Conservation (phyloP, 192 early-diverging fungal species). For the Umbelopsis ramanniana region DNA sequence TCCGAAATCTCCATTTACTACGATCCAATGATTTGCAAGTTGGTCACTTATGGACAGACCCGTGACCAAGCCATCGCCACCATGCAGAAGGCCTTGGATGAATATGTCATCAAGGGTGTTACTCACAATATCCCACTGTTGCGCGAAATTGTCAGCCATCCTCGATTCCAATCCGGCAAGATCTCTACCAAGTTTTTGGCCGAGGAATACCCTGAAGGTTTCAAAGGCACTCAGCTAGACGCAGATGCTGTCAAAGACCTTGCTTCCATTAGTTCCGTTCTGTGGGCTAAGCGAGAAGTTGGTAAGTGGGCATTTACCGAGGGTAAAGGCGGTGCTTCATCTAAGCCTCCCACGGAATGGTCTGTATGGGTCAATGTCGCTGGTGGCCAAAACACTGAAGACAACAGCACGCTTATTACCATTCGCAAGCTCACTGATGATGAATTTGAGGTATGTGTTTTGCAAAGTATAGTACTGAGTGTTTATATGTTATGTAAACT, state of each 20-base stretch:
- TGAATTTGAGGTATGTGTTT: slow-evolving; percentile 46
- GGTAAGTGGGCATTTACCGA: slow-evolving; percentile 60
- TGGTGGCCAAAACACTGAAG: slow-evolving; percentile 47
- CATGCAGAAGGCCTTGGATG: slow-evolving; percentile 87
- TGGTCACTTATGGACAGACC: slow-evolving; percentile 81
- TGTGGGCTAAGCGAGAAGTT: slow-evolving; percentile 70
- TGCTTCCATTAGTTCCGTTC: slow-evolving; percentile 63
- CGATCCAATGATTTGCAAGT: slow-evolving; percentile 95
- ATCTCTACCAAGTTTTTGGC: slow-evolving; percentile 87
- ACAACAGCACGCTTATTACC: slow-evolving; percentile 49
- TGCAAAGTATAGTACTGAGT: too few species aligned
- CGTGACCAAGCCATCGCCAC: slow-evolving; percentile 74
- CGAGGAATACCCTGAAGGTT: slow-evolving; percentile 88
- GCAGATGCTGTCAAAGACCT: slow-evolving; percentile 57
- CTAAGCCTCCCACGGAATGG: slow-evolving; percentile 45
- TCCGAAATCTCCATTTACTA: slow-evolving; percentile 96
- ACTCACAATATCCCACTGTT: slow-evolving; percentile 95
- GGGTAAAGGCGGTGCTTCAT: slow-evolving; percentile 35
- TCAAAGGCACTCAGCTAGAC: slow-evolving; percentile 75
- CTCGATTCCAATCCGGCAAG: slow-evolving; percentile 73
- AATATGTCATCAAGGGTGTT: slow-evolving; percentile 92
- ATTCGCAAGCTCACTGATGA: slow-evolving; percentile 45
- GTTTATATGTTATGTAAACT: too few species aligned
- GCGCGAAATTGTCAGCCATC: slow-evolving; percentile 79
- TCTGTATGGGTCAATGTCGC: slow-evolving; percentile 52